Evolutionary conservation across 495 filamentous ascomycete genomes (phyloP).

Genomic region (Apiosordaria backusii): DNA sequence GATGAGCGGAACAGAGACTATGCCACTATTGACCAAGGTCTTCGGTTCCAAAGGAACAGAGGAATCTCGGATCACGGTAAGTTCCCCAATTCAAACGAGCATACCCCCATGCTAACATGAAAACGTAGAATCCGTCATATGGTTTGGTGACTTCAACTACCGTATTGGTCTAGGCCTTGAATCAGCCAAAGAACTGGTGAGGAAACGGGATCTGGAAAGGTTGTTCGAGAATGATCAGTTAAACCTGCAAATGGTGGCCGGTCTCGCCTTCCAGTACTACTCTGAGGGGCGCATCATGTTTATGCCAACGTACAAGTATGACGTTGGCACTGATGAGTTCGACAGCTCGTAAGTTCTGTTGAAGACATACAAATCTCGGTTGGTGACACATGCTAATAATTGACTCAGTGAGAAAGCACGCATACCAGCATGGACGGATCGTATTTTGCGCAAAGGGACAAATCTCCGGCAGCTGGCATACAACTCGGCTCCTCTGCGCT

Average conservation of each 20-base stretch:
- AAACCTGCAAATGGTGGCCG: conserved; percentile 93
- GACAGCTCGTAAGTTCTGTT: conserved; percentile 73
- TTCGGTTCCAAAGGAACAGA: conserved; percentile 86
- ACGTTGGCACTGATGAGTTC: conserved; percentile 80
- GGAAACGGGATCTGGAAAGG: conserved; percentile 64
- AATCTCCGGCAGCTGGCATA: conserved; percentile 82
- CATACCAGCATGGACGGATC: conserved; percentile 97
- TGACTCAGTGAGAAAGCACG: conserved; percentile 73
- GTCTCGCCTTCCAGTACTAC: conserved; percentile 83
- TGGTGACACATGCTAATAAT: conserved; percentile 9
- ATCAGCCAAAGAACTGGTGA: conserved; percentile 68
- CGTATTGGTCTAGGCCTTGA: conserved; percentile 84
- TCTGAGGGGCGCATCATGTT: conserved; percentile 83
- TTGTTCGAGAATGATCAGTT: conserved; percentile 96
- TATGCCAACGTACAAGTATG: conserved; percentile 91
- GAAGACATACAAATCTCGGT: background rate
- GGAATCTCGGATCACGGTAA: conserved; percentile 81
- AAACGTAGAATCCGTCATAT: conserved; percentile 73
- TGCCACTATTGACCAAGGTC: conserved; percentile 77
- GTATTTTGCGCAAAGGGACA: conserved; percentile 78
- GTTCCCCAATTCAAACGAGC: conserved; percentile 5
- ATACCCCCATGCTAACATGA: background rate
- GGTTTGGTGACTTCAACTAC: conserved; percentile 99
- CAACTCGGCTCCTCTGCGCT: conserved; percentile 67
- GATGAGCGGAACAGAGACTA: conserved; percentile 95